These are phyloP conservation scores for Vitrella brassicaformis DNA, from an alignment of 73 alveolate genomes.

Conservation along the genomic window DNA sequence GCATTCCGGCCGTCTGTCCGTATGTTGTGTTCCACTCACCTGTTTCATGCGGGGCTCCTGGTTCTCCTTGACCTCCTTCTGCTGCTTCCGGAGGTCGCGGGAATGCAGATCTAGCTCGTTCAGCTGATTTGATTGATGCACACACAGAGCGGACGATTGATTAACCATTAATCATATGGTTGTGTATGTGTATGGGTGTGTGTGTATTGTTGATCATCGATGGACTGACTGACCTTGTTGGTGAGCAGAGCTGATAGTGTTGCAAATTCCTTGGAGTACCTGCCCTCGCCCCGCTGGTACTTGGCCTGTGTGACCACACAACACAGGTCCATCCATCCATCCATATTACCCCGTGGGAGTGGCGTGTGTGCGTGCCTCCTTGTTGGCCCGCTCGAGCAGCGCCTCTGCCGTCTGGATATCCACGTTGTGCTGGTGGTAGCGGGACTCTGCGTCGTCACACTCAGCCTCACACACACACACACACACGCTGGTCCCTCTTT, in stretches of 20 bases:
- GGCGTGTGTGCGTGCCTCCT: too few species aligned
- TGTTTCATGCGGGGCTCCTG: neutral
- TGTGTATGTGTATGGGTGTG: neutral
- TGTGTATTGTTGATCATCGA: neutral
- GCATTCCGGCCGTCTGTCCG: neutral
- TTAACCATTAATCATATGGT: neutral
- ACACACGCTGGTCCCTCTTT: too few species aligned
- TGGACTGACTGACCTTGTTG: neutral
- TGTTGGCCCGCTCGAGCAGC: too few species aligned
- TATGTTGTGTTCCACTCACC: neutral
- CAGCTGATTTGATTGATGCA: neutral
- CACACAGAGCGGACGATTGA: neutral
- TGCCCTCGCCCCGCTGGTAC: neutral
- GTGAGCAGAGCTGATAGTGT: neutral
- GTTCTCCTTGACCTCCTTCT: neutral
- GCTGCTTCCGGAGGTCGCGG: neutral
- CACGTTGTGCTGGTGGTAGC: too few species aligned
- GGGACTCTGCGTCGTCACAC: too few species aligned
- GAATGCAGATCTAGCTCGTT: neutral
- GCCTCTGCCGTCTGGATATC: too few species aligned
- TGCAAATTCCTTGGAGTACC: neutral
- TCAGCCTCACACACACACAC: too few species aligned
- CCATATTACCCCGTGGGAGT: too few species aligned
- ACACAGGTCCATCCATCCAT: too few species aligned
- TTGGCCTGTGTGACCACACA: too few species aligned